Base-by-base conservation (phyloP, 805 yeast genomes). In the Barnettozyma californica region DNA sequence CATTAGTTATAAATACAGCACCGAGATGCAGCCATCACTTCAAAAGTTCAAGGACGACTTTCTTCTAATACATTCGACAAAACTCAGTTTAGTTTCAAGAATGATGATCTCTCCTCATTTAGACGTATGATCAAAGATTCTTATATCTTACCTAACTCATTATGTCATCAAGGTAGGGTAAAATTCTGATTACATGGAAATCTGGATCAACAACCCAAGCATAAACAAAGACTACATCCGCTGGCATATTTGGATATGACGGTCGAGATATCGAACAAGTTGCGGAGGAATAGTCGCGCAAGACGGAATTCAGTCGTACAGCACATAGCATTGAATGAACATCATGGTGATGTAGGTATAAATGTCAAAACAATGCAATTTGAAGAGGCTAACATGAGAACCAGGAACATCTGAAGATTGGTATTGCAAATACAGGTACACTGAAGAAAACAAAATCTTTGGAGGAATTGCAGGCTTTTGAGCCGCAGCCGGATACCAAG, bases 251-350 rank as follows among this genome's bases (percentile, higher is more conserved):
- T 29, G 33, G 16, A 5, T 16, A 29, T 38, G 41, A 21, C 41
- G 4, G 41, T 38, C 21, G 41, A 38, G 27, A 21, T 23, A 2
- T 21, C 41, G 3, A 38, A 39, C n/a, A 64, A 51, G 43, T 39
- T 38, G 9, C 45, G 53, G 41, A 43, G 57, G 16, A 51, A 49
- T 25, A 58, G 59, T 36, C 66, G 81, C 51, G 70, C 73, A 8
- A 69, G 89, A 58, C 73, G 83, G 47, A 75, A 77, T 50, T 83
- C 90, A 2, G 75, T 82, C 51, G 88, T 83, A 1, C 80, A 80
- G 44, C 65, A 69, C 27, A 81, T 83, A 42, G 89, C 89, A 0
- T 63, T 73, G 40, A 77, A 75, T 33, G 70, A 74, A 9, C 81
- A 83, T 2, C 65, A 66, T 19, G 53, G 62, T 2, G 70, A 71